A percentile compares a stretch with the other conserved stretches of the same genome.
phyloP scores from a whole-genome alignment of 352 stramenopile genomes.

The Globisporangium sylvaticum region DNA sequence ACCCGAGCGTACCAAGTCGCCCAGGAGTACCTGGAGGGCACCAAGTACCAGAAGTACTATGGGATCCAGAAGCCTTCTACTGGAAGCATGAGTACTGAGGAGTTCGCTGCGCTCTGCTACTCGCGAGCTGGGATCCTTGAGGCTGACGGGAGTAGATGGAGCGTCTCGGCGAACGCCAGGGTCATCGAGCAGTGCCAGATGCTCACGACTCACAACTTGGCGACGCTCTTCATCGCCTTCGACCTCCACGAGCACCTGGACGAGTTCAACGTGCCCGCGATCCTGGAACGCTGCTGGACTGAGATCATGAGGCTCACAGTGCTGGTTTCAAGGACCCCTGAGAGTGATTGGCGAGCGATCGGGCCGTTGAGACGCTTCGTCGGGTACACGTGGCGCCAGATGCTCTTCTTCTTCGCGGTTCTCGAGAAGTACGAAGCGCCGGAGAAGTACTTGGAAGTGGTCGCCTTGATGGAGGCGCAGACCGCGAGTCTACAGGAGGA shows the following conservation, averaged over 20 bases:
- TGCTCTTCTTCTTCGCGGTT: conserved; percentile 22
- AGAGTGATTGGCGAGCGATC: neutral
- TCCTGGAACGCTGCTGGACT: conserved; percentile 2
- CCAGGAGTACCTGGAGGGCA: conserved; percentile 6
- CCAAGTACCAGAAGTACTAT: conserved; percentile 21
- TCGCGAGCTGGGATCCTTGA: neutral
- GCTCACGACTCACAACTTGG: conserved; percentile 23
- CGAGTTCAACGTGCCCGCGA: conserved; percentile 11
- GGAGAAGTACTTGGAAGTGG: neutral
- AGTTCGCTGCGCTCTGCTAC: conserved; percentile 3
- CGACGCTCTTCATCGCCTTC: conserved; percentile 14
- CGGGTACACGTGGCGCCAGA: conserved; percentile 17
- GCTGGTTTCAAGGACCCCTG: neutral
- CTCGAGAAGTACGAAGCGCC: conserved; percentile 16
- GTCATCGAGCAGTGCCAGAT: conserved; percentile 24
- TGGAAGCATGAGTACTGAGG: neutral
- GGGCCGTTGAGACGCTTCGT: conserved; percentile 13
- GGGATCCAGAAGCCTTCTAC: neutral
- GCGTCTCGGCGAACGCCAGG: conserved; percentile 10
- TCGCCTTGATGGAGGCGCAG: neutral
- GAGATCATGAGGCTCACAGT: conserved; percentile 1
- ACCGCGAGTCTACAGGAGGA: neutral
- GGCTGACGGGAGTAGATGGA: neutral
- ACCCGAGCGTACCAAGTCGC: conserved; percentile 1
- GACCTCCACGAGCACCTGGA: conserved; percentile 3